Percentiles rank a stretch among this genome's conserved stretches.
These are phyloP conservation scores for Trichoderma endophyticum DNA, from an alignment of 2,329 filamentous ascomycete species.

Conservation along the genomic window DNA sequence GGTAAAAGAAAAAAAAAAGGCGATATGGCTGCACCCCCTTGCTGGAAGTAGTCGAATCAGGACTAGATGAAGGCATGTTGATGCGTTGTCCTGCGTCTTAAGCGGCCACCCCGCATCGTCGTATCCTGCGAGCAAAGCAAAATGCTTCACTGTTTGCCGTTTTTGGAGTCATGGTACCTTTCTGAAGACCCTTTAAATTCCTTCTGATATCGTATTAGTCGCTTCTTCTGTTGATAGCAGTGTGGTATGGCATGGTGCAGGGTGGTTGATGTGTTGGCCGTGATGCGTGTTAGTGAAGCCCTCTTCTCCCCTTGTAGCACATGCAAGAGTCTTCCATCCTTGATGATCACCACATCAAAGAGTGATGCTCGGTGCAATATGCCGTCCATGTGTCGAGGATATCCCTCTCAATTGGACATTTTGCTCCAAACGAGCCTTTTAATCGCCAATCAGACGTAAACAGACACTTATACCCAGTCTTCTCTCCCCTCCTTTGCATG, in stretches of 20 bases:
- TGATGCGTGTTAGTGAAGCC: background rate
- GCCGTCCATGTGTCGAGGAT: background rate
- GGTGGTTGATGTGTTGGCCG: background rate
- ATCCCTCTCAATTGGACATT: background rate
- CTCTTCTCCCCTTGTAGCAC: background rate
- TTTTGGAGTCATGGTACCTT: background rate
- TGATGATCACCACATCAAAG: background rate
- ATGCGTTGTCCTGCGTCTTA: constrained; percentile 23
- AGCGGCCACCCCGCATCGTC: constrained; percentile 11
- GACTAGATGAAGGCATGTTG: background rate
- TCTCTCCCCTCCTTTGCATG: background rate
- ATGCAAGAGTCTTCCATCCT: background rate
- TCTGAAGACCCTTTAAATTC: background rate
- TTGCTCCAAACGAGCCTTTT: background rate
- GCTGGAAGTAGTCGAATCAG: background rate
- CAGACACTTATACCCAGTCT: background rate
- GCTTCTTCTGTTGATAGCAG: background rate
- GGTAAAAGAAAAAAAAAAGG: background rate
- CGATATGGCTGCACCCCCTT: background rate
- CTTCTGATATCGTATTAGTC: background rate
- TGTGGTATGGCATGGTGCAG: background rate
- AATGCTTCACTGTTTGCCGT: background rate
- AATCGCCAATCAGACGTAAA: background rate
- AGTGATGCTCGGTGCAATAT: background rate
- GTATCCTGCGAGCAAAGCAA: background rate